Evolutionary conservation across 257 asterid genomes (phyloP).

Genomic region (Solanum bukasovii): DNA sequence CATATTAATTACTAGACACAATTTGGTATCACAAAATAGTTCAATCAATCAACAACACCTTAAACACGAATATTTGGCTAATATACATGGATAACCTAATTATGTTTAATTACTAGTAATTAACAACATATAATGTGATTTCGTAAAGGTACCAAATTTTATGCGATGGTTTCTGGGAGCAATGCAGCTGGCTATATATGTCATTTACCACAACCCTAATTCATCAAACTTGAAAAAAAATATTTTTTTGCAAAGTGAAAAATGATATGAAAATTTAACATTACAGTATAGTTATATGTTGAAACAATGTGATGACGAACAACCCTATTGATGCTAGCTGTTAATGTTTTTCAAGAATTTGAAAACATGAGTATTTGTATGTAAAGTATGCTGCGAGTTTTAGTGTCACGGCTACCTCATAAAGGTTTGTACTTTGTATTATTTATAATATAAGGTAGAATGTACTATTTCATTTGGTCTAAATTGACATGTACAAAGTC

Average conservation of each 20-base stretch:
- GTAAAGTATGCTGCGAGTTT: background rate
- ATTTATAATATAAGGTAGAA: background rate
- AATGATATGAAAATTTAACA: too few species aligned
- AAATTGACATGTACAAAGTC: background rate
- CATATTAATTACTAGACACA: background rate
- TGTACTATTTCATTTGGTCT: background rate
- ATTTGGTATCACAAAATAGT: background rate
- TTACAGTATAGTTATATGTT: too few species aligned
- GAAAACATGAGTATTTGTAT: background rate
- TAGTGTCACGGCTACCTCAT: background rate
- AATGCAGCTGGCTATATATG: slow-evolving; percentile 39
- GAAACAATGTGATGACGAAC: background rate
- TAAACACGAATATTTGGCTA: background rate
- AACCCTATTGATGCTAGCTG: background rate
- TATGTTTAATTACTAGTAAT: background rate
- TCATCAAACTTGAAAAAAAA: background rate
- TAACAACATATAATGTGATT: background rate
- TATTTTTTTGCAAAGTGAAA: background rate
- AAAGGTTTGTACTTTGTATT: background rate
- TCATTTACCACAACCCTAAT: slow-evolving; percentile 28
- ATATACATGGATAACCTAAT: background rate
- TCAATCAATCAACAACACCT: background rate
- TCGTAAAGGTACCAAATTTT: slow-evolving; percentile 45
- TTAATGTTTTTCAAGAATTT: background rate
- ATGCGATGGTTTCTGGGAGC: slow-evolving; percentile 44